Evolutionary conservation across 768 basidiomycete genomes (phyloP).

Genomic region (Hemileccinum rubropunctum): DNA sequence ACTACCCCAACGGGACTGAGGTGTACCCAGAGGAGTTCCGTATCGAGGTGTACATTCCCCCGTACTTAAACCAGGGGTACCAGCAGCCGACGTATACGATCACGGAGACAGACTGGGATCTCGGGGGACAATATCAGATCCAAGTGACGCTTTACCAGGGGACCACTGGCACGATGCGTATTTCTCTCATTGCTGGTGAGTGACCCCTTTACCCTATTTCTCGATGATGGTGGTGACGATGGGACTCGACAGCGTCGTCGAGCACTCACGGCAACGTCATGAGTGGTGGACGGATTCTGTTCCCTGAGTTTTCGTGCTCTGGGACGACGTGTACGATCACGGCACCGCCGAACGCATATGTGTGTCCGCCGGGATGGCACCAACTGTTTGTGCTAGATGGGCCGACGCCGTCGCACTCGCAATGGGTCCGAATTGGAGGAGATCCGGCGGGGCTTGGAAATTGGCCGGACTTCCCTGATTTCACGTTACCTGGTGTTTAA

Average conservation of each 20-base stretch:
- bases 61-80: constrained; percentile 68
- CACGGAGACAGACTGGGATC: constrained; percentile 58
- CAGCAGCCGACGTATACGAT: constrained; percentile 62
- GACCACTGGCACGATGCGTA: constrained; percentile 45
- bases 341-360: constrained; percentile 65
- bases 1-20: constrained; percentile 32
- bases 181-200: constrained; percentile 66
- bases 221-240: constrained; percentile 2
- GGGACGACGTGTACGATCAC: constrained; percentile 75
- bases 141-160: constrained; percentile 40
- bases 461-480: constrained; percentile 71
- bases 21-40: constrained; percentile 77
- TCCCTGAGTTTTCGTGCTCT: constrained; percentile 67
- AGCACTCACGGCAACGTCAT: constrained; percentile 79
- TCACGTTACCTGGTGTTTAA: constrained; percentile 62
- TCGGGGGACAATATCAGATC: constrained; percentile 54
- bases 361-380: constrained; percentile 76
- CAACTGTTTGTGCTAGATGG: constrained; percentile 77
- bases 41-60: constrained; percentile 80
- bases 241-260: constrained; percentile 51
- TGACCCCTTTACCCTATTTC: too few relatives aligned
- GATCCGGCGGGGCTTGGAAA: constrained; percentile 69
- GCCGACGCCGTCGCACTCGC: constrained; percentile 71
- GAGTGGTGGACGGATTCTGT: constrained; percentile 63
- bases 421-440: constrained; percentile 76